Conservation (phyloP, 352 stramenopile species). For the Phytophthora brassicae region DNA sequence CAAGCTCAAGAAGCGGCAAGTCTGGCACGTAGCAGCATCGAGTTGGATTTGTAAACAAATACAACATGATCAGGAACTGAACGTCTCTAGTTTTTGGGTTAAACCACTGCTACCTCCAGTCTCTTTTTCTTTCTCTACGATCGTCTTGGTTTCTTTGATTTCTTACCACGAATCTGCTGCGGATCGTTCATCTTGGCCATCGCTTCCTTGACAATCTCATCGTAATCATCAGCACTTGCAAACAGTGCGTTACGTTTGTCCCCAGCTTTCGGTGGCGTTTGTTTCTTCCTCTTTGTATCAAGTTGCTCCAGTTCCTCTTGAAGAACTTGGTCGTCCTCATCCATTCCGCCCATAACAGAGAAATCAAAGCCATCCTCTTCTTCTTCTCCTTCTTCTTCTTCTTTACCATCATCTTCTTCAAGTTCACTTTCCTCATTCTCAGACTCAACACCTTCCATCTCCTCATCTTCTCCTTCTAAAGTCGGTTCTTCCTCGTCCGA, state of each 20-base stretch:
- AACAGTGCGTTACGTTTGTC: constrained; percentile 75
- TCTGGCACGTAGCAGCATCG: constrained; percentile 36
- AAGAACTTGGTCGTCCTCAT: constrained; percentile 47
- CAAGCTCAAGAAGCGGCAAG: constrained; percentile 52
- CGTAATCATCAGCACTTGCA: constrained; percentile 77
- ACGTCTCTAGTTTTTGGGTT: constrained; percentile 30
- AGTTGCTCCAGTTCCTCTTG: constrained; percentile 40
- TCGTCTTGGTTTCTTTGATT: constrained; percentile 43
- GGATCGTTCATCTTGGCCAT: constrained; percentile 43
- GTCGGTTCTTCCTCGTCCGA: constrained; percentile 44
- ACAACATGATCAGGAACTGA: constrained; percentile 12
- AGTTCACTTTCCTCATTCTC: constrained; percentile 37
- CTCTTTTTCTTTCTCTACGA: constrained; percentile 24
- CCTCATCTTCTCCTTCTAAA: constrained; percentile 59
- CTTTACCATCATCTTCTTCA: constrained; percentile 43
- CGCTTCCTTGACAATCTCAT: constrained; percentile 64
- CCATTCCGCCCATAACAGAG: constrained; percentile 43
- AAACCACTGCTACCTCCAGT: too few species aligned
- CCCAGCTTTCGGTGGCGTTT: constrained; percentile 42
- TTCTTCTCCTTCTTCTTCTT: constrained; percentile 37
- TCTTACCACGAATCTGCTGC: constrained; percentile 27
- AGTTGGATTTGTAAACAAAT: constrained; percentile 25
- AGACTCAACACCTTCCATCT: constrained; percentile 34
- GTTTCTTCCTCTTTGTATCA: constrained; percentile 53
- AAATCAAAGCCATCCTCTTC: constrained; percentile 49